phyloP scores from a whole-genome alignment of 768 basidiomycete species.

The Leccinum fibrillosum region DNA sequence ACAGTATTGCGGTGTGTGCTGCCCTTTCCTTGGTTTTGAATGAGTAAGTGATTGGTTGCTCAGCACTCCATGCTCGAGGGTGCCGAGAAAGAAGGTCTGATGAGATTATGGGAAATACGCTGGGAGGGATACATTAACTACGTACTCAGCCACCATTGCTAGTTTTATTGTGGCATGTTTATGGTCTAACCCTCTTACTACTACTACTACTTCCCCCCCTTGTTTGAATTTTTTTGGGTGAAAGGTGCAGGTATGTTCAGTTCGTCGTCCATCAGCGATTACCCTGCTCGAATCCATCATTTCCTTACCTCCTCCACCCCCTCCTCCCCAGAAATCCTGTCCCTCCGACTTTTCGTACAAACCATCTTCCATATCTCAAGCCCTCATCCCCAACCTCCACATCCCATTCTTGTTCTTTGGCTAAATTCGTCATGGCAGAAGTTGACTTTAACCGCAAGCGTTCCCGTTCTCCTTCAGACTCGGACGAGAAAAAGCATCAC shows the following conservation, averaged over 20 bases:
- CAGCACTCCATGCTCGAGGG: slow-evolving; percentile 53
- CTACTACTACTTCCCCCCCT: neutral
- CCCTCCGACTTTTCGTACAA: slow-evolving; percentile 37
- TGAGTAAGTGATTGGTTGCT: neutral
- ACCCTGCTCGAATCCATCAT: slow-evolving; percentile 56
- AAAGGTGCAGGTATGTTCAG: slow-evolving; percentile 33
- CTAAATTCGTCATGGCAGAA: slow-evolving; percentile 81
- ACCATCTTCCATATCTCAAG: slow-evolving; percentile 37
- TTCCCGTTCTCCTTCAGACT: slow-evolving; percentile 82
- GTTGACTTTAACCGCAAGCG: slow-evolving; percentile 81
- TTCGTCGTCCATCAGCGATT: slow-evolving; percentile 32
- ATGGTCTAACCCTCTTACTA: slow-evolving; percentile 9
- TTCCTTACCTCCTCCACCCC: slow-evolving; percentile 52
- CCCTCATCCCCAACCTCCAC: slow-evolving; percentile 42
- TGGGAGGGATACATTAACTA: slow-evolving; percentile 45
- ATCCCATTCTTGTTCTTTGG: slow-evolving; percentile 35
- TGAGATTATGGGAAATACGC: slow-evolving; percentile 42
- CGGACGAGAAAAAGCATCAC: slow-evolving; percentile 72
- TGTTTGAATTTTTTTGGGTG: neutral
- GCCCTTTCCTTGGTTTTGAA: neutral
- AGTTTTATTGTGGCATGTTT: slow-evolving; percentile 18
- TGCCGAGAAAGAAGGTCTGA: slow-evolving; percentile 44
- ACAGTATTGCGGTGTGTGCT: slow-evolving; percentile 54
- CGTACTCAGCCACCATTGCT: slow-evolving; percentile 15
- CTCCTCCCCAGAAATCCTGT: slow-evolving; percentile 48